These are phyloP conservation scores for Botryotinia globosa DNA, from an alignment of 2,329 filamentous ascomycete species.

Conservation along the genomic window DNA sequence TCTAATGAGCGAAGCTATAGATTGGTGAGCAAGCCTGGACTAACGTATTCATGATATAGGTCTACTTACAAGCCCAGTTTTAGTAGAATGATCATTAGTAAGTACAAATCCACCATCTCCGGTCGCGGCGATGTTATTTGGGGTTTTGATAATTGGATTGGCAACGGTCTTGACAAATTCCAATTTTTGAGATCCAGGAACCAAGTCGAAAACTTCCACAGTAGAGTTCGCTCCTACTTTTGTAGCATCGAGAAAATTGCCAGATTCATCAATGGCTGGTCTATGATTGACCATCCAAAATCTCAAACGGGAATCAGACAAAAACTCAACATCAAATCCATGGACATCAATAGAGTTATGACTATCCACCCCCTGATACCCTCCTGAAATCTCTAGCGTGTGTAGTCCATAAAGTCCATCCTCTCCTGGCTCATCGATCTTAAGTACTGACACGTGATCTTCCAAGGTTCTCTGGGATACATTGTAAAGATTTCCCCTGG, in stretches of 20 bases:
- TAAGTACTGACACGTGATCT: constrained; percentile 12
- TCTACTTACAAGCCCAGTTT: constrained; percentile 23
- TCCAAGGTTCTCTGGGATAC: background rate
- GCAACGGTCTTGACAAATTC: constrained; percentile 38
- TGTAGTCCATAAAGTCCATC: constrained; percentile 29
- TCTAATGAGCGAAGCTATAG: constrained; percentile 24
- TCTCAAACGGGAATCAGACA: constrained; percentile 30
- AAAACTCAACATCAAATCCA: constrained; percentile 38
- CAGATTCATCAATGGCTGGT: constrained; percentile 37
- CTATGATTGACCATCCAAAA: constrained; percentile 40
- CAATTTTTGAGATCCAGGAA: constrained; percentile 30
- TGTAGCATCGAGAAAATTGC: constrained; percentile 36
- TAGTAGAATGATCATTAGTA: constrained; percentile 40
- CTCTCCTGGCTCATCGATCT: constrained; percentile 31
- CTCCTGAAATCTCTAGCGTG: constrained; percentile 25
- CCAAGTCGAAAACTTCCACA: constrained; percentile 40
- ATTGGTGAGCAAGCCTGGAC: background rate
- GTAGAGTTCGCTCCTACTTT: constrained; percentile 40
- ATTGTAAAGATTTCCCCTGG: background rate
- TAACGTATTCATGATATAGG: background rate
- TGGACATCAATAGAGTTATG: constrained; percentile 37
- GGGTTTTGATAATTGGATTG: constrained; percentile 37
- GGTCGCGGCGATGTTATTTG: constrained; percentile 40
- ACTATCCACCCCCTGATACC: constrained; percentile 30
- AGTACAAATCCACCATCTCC: constrained; percentile 39